Conservation (phyloP, 2,329 filamentous ascomycete genomes). For the Cytospora chrysosperma region DNA sequence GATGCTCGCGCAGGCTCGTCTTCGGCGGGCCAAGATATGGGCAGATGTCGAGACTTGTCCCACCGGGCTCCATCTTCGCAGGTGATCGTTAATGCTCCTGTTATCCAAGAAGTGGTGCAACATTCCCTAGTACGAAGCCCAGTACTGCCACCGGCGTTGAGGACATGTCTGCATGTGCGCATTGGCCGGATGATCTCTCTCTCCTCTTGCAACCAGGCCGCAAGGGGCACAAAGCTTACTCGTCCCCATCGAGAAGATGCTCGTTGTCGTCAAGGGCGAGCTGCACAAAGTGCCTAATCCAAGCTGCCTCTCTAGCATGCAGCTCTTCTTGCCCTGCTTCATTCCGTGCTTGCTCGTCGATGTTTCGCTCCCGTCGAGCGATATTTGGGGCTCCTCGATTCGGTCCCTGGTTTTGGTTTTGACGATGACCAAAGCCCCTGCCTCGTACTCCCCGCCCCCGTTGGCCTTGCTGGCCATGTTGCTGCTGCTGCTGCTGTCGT, state of each 20-base stretch:
- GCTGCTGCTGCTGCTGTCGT: conserved; percentile 18
- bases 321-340: conserved; percentile 33
- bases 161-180: background rate
- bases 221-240: conserved; percentile 27
- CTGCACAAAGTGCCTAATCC: conserved; percentile 55
- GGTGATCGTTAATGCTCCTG: background rate
- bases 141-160: background rate
- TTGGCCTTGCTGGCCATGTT: conserved; percentile 19
- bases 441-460: conserved; percentile 15
- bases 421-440: conserved; percentile 31
- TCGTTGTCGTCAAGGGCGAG: conserved; percentile 54
- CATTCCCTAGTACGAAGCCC: background rate
- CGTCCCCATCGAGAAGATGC: conserved; percentile 45
- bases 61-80: background rate
- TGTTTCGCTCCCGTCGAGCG: conserved; percentile 11
- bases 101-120: background rate
- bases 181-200: background rate
- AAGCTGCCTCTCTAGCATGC: conserved; percentile 48
- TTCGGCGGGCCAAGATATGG: background rate
- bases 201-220: background rate
- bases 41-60: background rate
- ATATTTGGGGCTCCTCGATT: background rate
- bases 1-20: background rate
- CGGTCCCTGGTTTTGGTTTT: conserved; percentile 2
- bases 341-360: conserved; percentile 13